Base-by-base conservation (phyloP, 352 stramenopile species). In the Elongisporangium prolatum region DNA sequence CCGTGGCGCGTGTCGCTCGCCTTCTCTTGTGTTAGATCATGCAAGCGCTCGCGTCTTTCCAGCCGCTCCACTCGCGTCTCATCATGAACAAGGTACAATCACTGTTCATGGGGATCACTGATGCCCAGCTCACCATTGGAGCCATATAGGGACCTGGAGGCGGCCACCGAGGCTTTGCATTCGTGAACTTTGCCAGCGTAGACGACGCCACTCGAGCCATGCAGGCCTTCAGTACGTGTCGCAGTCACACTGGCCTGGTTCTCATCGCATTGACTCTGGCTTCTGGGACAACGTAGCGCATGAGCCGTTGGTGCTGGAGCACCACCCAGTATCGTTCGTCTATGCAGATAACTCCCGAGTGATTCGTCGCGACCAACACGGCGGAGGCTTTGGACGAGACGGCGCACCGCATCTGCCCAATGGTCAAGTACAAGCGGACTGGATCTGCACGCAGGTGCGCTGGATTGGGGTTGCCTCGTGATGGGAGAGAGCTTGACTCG, bases 21-120 rank as follows among this genome's bases (percentile, higher is more conserved):
- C 54, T 63, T 55, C 38, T 16, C 57, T 57, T 20, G 4, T 14
- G 5, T n/a, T 77, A 95, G 86, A 83, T 95, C 48, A 63, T 84
- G 50, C 59, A 66, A 17, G 70, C 65, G 18, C 67, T 95, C 10
- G 62, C 64, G 16, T 50, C 67, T 4, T 92, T 92, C 50, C 67
- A 56, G 18, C 86, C 86, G 22, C 54, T 72, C 13, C 63, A 71
- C 14, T 74, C 69, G 9, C 67, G 74, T 49, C 65, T 74, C 50
- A 91, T 95, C 61, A 71, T 81, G 54, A 69, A 91, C 54, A 90
- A 92, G 74, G 84, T 89, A 58, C 16, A n/a, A n/a, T n/a, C n/a
- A n/a, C n/a, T n/a, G n/a, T n/a, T n/a, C n/a, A n/a, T n/a, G n/a
- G n/a, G n/a, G n/a, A n/a, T n/a, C n/a, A n/a, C n/a, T n/a, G n/a